Conservation (phyloP, 495 filamentous ascomycete species). For the Hypoxylon fragiforme region DNA sequence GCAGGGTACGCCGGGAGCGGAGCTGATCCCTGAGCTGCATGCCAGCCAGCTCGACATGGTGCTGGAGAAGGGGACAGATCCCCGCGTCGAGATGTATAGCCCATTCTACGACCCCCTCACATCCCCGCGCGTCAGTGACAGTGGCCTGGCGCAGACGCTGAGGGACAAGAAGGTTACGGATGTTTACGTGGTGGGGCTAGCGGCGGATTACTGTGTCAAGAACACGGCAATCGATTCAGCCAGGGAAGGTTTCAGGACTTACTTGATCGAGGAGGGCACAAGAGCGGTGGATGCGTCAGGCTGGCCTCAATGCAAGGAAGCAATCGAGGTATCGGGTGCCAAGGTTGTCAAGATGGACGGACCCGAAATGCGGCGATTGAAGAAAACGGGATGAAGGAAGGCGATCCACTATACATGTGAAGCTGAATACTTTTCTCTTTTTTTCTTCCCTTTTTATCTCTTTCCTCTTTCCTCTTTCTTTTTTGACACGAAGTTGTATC, state of each 20-base stretch:
- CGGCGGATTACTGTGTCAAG: slow-evolving; percentile 88
- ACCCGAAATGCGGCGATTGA: slow-evolving; percentile 46
- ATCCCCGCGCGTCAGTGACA: slow-evolving; percentile 58
- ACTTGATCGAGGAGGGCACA: slow-evolving; percentile 77
- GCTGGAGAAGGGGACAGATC: slow-evolving; percentile 76
- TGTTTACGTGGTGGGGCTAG: slow-evolving; percentile 82
- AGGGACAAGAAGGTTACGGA: slow-evolving; percentile 63
- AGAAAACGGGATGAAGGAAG: slow-evolving; percentile 17
- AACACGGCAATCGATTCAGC: slow-evolving; percentile 75
- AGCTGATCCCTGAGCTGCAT: slow-evolving; percentile 75
- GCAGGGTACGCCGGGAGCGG: slow-evolving; percentile 69
- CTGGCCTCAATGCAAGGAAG: slow-evolving; percentile 61
- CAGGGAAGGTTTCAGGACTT: slow-evolving; percentile 74
- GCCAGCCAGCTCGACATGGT: slow-evolving; percentile 59
- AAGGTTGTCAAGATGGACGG: slow-evolving; percentile 49
- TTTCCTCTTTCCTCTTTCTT: no score
- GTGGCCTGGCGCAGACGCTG: slow-evolving; percentile 62
- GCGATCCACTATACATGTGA: no score
- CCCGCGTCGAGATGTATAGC: slow-evolving; percentile 85
- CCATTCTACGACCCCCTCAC: slow-evolving; percentile 75
- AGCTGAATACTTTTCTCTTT: not conserved
- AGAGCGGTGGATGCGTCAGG: slow-evolving; percentile 63
- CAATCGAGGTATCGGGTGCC: slow-evolving; percentile 55
- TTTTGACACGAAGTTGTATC: no score
- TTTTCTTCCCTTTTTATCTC: no score